A percentile compares a stretch with the other conserved stretches of the same genome.
Conservation (phyloP, 2,329 filamentous ascomycete genomes). For the Alternaria brassicae region DNA sequence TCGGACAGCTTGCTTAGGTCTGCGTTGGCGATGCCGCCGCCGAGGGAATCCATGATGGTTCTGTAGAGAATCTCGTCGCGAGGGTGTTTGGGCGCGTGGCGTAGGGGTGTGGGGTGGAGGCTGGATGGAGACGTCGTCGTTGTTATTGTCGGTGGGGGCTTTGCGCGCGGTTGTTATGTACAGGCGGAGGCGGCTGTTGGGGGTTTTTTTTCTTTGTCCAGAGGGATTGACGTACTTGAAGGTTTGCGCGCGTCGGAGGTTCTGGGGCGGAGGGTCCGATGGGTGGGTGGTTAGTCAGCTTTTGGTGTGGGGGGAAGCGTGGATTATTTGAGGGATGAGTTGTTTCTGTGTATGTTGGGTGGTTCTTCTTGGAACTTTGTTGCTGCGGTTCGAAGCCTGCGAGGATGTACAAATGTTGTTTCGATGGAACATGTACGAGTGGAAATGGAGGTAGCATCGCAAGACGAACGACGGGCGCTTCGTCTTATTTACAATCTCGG, state of each 20-base stretch:
- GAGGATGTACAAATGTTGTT: not conserved
- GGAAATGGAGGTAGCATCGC: not conserved
- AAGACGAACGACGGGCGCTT: not conserved
- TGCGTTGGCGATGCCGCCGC: conserved; percentile 58
- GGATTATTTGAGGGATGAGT: not conserved
- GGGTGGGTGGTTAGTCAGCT: not conserved
- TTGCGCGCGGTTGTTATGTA: not conserved
- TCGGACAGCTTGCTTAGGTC: conserved; percentile 79
- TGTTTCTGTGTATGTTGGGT: not conserved
- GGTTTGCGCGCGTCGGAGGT: conserved; percentile 1
- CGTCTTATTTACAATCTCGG: not conserved
- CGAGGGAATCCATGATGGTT: conserved; percentile 41
- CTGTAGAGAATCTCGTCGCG: not conserved
- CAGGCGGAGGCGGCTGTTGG: not conserved
- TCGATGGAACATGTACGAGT: not conserved
- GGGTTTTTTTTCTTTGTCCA: not conserved
- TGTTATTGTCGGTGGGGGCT: too few species aligned
- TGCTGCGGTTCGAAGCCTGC: not conserved
- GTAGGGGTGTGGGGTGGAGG: conserved; percentile 7
- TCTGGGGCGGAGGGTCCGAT: not conserved
- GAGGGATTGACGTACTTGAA: not conserved
- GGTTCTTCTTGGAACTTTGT: not conserved
- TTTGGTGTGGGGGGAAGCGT: not conserved
- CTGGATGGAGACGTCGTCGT: not conserved
- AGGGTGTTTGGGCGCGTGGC: conserved; percentile 9